Conservation (phyloP, 768 basidiomycete genomes). For the Mycena vulgaris region DNA sequence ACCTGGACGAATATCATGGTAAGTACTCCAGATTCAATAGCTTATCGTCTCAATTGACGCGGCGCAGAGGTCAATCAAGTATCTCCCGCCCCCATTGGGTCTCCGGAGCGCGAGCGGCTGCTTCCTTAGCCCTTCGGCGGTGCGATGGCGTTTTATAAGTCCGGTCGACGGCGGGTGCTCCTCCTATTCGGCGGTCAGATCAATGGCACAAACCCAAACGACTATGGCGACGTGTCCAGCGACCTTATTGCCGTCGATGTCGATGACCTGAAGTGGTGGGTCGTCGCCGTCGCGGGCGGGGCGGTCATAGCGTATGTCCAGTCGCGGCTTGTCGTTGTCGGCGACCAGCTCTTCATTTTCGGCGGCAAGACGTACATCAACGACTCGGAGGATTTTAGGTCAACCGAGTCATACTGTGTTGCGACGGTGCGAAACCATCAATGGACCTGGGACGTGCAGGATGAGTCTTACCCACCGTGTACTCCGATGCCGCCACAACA, state of each 20-base stretch:
- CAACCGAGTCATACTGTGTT: slow-evolving; percentile 3
- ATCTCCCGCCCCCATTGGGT: slow-evolving; percentile 10
- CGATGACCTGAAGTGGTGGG: slow-evolving; percentile 22
- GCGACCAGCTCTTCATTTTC: slow-evolving; percentile 19
- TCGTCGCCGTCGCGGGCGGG: slow-evolving; percentile 24
- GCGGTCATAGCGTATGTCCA: neutral
- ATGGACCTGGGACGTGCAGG: slow-evolving; percentile 5
- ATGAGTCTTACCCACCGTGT: neutral
- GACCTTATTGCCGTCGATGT: slow-evolving; percentile 26
- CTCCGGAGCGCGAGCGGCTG: slow-evolving; percentile 9
- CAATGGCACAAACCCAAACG: neutral
- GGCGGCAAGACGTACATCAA: slow-evolving; percentile 7
- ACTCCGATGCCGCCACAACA: too few species aligned
- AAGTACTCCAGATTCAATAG: neutral
- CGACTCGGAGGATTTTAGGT: neutral
- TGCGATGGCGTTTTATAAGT: slow-evolving; percentile 23
- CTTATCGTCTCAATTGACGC: neutral
- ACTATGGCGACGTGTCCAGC: neutral
- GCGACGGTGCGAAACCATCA: neutral
- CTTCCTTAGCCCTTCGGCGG: slow-evolving; percentile 24
- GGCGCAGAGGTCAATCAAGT: slow-evolving; percentile 4
- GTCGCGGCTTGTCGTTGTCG: slow-evolving; percentile 5
- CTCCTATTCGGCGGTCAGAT: slow-evolving; percentile 22
- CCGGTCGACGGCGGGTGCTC: slow-evolving; percentile 8
- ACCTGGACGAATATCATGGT: slow-evolving; percentile 26